phyloP scores from a whole-genome alignment of 441 rosid genomes.

The Erodium texanum region DNA sequence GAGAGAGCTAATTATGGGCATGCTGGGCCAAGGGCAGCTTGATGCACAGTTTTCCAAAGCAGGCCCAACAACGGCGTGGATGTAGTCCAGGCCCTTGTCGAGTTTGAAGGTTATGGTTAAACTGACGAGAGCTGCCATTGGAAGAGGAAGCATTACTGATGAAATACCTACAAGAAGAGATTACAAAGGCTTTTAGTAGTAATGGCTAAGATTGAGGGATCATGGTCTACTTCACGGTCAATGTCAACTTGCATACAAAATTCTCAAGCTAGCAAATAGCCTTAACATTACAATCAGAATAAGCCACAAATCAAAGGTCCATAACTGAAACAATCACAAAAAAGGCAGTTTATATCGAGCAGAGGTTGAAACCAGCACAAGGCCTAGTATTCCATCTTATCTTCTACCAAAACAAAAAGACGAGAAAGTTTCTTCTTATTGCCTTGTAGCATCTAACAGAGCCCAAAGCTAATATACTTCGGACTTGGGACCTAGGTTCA shows the following conservation, averaged over 20 bases:
- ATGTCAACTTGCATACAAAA: background rate
- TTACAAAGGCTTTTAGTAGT: background rate
- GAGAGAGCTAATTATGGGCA: constrained; percentile 43
- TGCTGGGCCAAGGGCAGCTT: constrained; percentile 42
- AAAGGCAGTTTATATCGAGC: no score
- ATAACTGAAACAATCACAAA: no score
- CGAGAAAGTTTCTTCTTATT: no score
- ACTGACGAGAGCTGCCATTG: constrained; percentile 64
- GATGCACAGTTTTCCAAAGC: constrained; percentile 52
- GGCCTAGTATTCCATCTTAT: no score
- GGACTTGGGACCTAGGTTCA: no score
- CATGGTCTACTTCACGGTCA: background rate
- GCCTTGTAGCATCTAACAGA: no score
- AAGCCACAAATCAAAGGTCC: no score
- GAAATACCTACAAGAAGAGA: constrained; percentile 26
- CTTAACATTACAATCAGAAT: no score
- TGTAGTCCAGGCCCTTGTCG: constrained; percentile 32
- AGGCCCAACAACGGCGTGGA: constrained; percentile 51
- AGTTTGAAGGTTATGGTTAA: constrained; percentile 63
- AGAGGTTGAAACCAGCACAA: no score
- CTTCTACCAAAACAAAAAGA: no score
- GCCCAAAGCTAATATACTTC: no score
- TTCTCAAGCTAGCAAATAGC: background rate
- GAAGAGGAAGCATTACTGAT: constrained; percentile 44
- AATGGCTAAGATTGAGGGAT: background rate